Evolutionary conservation across 2,329 filamentous ascomycete species (phyloP), one percentile per base, ranked within the genome.

Genomic region (Cladosporium sp.): DNA sequence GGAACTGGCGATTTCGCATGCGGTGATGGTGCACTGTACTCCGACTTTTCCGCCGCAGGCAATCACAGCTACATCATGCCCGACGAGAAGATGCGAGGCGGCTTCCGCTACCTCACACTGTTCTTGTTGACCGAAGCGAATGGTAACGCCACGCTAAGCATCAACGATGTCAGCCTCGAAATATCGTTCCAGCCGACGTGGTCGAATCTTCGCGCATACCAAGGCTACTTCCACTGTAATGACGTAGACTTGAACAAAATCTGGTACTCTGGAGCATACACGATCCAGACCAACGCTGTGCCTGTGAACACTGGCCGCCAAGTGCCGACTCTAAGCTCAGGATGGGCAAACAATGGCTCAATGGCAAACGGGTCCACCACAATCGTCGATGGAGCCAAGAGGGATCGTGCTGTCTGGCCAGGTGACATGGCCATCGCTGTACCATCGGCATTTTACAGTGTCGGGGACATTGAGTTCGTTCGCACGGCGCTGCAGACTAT

Each of bases 401-500:
- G 86, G 35, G 86, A 88, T 70, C 80, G 85, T 10, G 77, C 85
- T 21, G 83, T 88, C 2, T 89, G 86, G 85, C 82, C 86, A 12
- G 86, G 86, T 1, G 87, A 89, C 71, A 85, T 88, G 79, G 81
- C 81, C 5, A 84, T 83, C 60, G 81, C 81, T 2, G 80, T 84
- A 0, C 81, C 80, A 1, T 76, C 77, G 5, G 75, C 78, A 0
- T 84, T 85, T 66, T 82, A 82, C 0, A 80, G 80, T 1, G 72
- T 83, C 10, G 84, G 84, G 0, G 78, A 67, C 78, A 67, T 83
- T 37, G 78, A 83, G 14, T 82, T 80, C 64, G 79, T 83, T 0
- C 79, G 76, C 60, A 82, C 82, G 69, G 81, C 81, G 1, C 68
- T 83, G 50, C 80, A 82, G 62, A 78, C 79, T 0, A 77, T 85